Percentiles rank a stretch among this genome's conserved stretches.
These are phyloP conservation scores for Sordariomycetes sp. DNA, from an alignment of 2,329 filamentous ascomycete species.

Conservation along the genomic window DNA sequence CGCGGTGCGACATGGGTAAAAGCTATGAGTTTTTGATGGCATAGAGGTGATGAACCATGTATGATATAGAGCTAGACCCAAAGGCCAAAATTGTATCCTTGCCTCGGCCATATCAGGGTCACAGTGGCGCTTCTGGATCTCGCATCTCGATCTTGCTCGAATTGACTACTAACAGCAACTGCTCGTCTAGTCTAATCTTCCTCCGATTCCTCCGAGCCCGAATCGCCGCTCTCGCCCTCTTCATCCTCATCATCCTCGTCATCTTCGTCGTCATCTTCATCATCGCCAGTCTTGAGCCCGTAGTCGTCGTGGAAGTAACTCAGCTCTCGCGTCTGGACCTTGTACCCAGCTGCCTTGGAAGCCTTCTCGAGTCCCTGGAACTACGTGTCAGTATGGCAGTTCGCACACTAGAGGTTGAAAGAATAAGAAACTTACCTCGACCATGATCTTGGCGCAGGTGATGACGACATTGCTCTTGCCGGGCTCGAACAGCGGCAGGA, in stretches of 20 bases:
- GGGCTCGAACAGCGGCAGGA: conserved; percentile 73
- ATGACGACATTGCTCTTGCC: conserved; percentile 77
- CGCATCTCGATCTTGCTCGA: too few relatives aligned
- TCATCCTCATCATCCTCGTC: conserved; percentile 32
- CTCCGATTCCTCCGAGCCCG: conserved; percentile 15
- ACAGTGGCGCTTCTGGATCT: too few relatives aligned
- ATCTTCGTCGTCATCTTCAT: conserved; percentile 41
- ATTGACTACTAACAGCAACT: too few relatives aligned
- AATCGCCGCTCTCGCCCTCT: conserved; percentile 7
- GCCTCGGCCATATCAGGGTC: too few relatives aligned
- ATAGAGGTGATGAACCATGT: too few relatives aligned
- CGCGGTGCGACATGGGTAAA: too few relatives aligned
- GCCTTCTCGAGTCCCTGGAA: conserved; percentile 63
- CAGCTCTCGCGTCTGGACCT: conserved; percentile 63
- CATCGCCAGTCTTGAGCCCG: conserved; percentile 62
- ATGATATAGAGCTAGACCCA: too few relatives aligned
- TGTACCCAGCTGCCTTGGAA: conserved; percentile 70
- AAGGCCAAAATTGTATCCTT: too few relatives aligned
- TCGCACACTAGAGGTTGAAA: conserved; percentile 1
- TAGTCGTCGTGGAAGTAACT: conserved; percentile 85
- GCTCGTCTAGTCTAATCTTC: conserved; percentile 15
- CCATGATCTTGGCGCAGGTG: conserved; percentile 78
- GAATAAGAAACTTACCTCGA: conserved; percentile 49
- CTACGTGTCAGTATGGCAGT: neutral
- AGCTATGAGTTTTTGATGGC: too few relatives aligned